Percentiles rank a stretch among this genome's conserved stretches.
Evolutionary conservation across 2,329 filamentous ascomycete genomes (phyloP).

Genomic region (Apiospora kogelbergensis): DNA sequence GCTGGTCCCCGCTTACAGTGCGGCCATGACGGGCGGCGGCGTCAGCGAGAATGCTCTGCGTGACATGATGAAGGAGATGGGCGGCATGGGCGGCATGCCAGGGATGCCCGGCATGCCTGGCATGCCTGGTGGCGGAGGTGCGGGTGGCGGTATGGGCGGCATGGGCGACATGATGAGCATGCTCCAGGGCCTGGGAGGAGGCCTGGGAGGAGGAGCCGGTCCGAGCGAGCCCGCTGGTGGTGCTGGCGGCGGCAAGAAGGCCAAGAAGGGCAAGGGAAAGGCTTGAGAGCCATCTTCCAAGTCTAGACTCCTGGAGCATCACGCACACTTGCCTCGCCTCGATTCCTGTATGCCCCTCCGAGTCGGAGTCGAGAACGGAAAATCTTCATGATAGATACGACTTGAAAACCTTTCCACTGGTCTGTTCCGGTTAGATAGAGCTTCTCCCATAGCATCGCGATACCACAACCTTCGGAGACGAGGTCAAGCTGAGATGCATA

Average conservation of each 20-base stretch:
- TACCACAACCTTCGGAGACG: constrained; percentile 20
- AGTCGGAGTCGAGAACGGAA: background rate
- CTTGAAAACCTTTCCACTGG: background rate
- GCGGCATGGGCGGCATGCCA: constrained; percentile 36
- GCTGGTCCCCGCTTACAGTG: constrained; percentile 82
- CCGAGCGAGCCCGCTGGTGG: constrained; percentile 19
- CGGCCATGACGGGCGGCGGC: constrained; percentile 88
- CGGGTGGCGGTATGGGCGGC: constrained; percentile 26
- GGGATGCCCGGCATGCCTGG: constrained; percentile 28
- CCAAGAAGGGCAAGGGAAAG: constrained; percentile 50
- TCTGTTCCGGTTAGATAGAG: background rate
- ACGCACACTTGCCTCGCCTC: background rate
- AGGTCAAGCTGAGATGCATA: constrained; percentile 15
- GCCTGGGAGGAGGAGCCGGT: constrained; percentile 18
- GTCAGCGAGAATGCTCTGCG: constrained; percentile 93
- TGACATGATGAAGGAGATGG: constrained; percentile 97
- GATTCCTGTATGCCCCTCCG: background rate
- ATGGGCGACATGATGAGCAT: constrained; percentile 19
- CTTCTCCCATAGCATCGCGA: constrained; percentile 9
- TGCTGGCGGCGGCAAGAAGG: constrained; percentile 40
- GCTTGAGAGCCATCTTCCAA: constrained; percentile 19
- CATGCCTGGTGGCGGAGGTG: constrained; percentile 19
- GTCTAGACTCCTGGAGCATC: background rate
- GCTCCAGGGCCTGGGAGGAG: constrained; percentile 16
- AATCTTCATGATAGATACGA: background rate